Evolutionary conservation across 2,329 filamentous ascomycete species (phyloP).

Genomic region (Chaetomium strumarium): DNA sequence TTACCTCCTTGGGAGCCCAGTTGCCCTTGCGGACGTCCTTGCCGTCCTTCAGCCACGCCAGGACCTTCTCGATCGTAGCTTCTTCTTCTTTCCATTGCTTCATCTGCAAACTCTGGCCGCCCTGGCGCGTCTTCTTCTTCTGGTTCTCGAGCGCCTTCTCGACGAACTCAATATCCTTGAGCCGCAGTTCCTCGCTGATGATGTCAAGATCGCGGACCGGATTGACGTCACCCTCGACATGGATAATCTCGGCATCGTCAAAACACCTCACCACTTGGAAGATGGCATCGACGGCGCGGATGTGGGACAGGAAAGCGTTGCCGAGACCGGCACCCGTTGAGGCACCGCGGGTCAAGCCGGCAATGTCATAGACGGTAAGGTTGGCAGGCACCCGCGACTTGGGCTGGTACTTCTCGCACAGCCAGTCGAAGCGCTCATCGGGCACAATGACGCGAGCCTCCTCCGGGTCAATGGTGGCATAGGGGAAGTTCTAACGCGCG

Average conservation of each 20-base stretch:
- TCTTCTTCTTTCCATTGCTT: constrained; percentile 96
- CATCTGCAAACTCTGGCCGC: constrained; percentile 92
- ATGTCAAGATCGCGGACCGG: constrained; percentile 91
- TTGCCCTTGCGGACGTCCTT: constrained; percentile 89
- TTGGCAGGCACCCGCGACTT: constrained; percentile 97
- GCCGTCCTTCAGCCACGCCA: constrained; percentile 75
- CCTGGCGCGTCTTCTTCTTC: constrained; percentile 89
- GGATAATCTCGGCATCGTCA: constrained; percentile 98
- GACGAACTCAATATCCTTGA: constrained; percentile 98
- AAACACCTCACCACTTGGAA: constrained; percentile 97
- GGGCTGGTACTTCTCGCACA: constrained; percentile 93
- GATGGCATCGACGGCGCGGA: constrained; percentile 95
- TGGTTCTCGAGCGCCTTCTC: constrained; percentile 91
- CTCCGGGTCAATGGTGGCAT: constrained; percentile 98
- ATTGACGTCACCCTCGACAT: constrained; percentile 98
- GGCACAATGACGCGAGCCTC: constrained; percentile 96
- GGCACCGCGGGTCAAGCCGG: constrained; percentile 89
- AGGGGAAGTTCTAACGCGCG: constrained; percentile 77
- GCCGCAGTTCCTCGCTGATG: constrained; percentile 90
- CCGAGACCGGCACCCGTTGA: constrained; percentile 96
- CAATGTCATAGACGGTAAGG: constrained; percentile 97
- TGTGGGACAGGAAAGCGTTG: constrained; percentile 97
- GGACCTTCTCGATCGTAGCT: constrained; percentile 84
- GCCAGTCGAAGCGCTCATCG: constrained; percentile 93
- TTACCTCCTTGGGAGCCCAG: constrained; percentile 94